These are phyloP conservation scores for Geotrichum citri-aurantii DNA, from an alignment of 1,139 yeast genomes.

Conservation along the genomic window DNA sequence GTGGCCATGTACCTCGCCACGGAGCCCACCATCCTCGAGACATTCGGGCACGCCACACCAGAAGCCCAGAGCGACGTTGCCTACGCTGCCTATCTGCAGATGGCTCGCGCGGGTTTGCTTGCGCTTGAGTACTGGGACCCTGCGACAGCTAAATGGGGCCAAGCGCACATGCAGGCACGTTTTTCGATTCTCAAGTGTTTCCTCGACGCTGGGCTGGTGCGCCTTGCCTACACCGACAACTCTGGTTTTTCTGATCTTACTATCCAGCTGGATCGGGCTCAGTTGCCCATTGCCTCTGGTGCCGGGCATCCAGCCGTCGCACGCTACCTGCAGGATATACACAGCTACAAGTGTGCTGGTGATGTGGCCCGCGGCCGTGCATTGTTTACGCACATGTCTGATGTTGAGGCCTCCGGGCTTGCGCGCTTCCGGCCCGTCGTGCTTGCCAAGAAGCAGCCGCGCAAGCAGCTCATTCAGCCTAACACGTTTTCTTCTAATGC, in stretches of 20 bases:
- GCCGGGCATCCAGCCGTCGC: constrained; percentile 71
- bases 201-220: constrained; percentile 45
- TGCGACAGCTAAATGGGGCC: constrained; percentile 76
- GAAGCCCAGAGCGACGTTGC: constrained; percentile 56
- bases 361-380: constrained; percentile 58
- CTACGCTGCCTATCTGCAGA: constrained; percentile 62
- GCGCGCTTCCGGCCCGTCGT: constrained; percentile 63
- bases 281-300: constrained; percentile 37
- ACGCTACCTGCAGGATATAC: constrained; percentile 64
- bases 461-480: constrained; percentile 79
- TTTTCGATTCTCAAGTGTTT: constrained; percentile 75
- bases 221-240: constrained; percentile 54
- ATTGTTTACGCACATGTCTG: constrained; percentile 60
- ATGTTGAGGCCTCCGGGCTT: constrained; percentile 53
- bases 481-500: constrained; percentile 46
- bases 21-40: constrained; percentile 57
- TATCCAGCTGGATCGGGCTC: constrained; percentile 41
- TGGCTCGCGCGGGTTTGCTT: constrained; percentile 83
- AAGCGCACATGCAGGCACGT: constrained; percentile 91
- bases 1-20: constrained; percentile 79
- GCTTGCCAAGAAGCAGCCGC: constrained; percentile 65
- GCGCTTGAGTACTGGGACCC: constrained; percentile 90
- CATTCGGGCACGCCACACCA: constrained; percentile 56
- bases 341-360: constrained; percentile 71
- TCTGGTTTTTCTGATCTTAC: constrained; percentile 40